phyloP scores from a whole-genome alignment of 2,329 filamentous ascomycete species.

The Lachnellula occidentalis region DNA sequence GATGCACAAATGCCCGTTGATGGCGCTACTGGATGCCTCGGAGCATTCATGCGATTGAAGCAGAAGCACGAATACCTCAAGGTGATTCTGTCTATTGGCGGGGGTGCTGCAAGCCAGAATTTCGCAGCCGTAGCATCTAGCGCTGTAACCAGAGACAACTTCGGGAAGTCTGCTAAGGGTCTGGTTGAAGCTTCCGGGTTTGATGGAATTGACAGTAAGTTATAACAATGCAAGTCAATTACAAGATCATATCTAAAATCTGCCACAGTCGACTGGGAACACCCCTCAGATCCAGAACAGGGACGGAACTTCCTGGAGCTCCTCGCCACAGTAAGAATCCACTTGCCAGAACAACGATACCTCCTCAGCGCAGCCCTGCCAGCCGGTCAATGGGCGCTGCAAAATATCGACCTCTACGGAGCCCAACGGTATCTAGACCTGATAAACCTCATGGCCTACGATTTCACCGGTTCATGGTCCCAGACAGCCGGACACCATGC shows the following conservation, averaged over 20 bases:
- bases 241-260: neutral
- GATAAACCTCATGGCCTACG: slow-evolving; percentile 76
- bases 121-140: slow-evolving; percentile 64
- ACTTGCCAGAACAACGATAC: slow-evolving; percentile 64
- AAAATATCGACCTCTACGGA: slow-evolving; percentile 60
- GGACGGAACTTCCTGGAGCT: slow-evolving; percentile 66
- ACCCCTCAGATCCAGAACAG: slow-evolving; percentile 60
- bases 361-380: slow-evolving; percentile 69
- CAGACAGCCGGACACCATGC: slow-evolving; percentile 66
- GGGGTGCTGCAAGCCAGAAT: slow-evolving; percentile 56
- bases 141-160: slow-evolving; percentile 57
- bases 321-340: slow-evolving; percentile 58
- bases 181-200: slow-evolving; percentile 67
- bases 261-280: slow-evolving; percentile 72
- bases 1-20: slow-evolving; percentile 69
- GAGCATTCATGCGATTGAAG: slow-evolving; percentile 69
- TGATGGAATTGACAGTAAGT: slow-evolving; percentile 70
- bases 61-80: slow-evolving; percentile 64
- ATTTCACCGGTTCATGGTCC: slow-evolving; percentile 70
- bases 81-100: slow-evolving; percentile 73
- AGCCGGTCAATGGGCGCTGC: slow-evolving; percentile 58
- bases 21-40: slow-evolving; percentile 63
- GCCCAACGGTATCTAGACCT: slow-evolving; percentile 64
- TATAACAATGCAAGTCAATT: neutral
- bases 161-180: slow-evolving; percentile 60